These are phyloP conservation scores for Spinacia oleracea DNA, from an alignment of 179 eudicot genomes.

Conservation along the genomic window DNA sequence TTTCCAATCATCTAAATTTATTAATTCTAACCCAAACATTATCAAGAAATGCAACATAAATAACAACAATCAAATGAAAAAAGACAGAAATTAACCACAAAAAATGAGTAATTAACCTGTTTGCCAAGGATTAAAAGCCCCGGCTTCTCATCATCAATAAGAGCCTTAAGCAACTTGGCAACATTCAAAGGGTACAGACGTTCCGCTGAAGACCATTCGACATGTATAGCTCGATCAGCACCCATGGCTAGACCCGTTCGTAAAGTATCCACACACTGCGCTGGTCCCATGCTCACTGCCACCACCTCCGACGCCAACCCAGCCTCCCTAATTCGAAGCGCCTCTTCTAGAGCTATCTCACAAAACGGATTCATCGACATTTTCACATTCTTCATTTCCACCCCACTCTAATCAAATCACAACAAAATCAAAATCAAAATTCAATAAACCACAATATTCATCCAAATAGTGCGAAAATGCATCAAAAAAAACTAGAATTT, in stretches of 20 bases:
- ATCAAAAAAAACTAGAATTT: neutral
- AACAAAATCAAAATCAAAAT: neutral
- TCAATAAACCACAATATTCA: neutral
- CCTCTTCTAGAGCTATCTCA: constrained; percentile 91
- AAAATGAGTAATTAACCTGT: constrained; percentile 48
- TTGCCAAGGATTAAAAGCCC: constrained; percentile 75
- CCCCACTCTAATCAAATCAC: constrained; percentile 57
- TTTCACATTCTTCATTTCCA: constrained; percentile 79
- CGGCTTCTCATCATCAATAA: constrained; percentile 74
- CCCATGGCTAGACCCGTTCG: constrained; percentile 98
- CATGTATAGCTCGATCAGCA: constrained; percentile 90
- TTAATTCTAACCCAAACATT: constrained; percentile 16
- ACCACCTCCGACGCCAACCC: constrained; percentile 88
- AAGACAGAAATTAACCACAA: neutral
- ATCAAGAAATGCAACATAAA: constrained; percentile 2
- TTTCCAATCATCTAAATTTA: neutral
- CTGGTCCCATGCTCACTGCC: constrained; percentile 79
- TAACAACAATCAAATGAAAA: neutral
- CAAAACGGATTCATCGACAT: constrained; percentile 99
- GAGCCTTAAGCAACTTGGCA: constrained; percentile 78
- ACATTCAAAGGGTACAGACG: constrained; percentile 58
- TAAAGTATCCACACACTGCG: constrained; percentile 79
- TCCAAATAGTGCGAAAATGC: neutral
- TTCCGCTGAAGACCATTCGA: constrained; percentile 36
- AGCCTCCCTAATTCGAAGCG: constrained; percentile 62